Evolutionary conservation across 2,329 filamentous ascomycete genomes (phyloP), one percentile per base, ranked within the genome.

Genomic region (Ophiostoma ulmi): DNA sequence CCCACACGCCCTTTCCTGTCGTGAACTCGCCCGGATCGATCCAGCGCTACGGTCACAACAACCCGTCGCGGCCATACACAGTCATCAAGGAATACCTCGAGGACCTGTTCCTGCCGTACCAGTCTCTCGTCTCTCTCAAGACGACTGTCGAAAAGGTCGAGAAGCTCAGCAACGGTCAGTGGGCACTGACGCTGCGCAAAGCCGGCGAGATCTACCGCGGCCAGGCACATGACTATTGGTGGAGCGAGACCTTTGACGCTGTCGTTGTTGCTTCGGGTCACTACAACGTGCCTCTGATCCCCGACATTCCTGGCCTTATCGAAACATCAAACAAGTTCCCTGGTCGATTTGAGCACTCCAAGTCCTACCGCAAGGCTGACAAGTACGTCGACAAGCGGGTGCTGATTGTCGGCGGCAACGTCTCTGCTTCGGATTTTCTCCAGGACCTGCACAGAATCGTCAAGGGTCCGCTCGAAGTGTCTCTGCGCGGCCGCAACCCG

Each of bases 221-320:
- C 13, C 41, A 41, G 77, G 75, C 22, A 72, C 75, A 2, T 72
- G 75, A 88, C 73, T 83, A 84, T 71, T 90, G 88, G 87, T 89
- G 87, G 87, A 79, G 78, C 0, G 88, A 79, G 69, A 75, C 79
- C 0, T 58, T 58, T 58, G 52, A 58, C 52, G 52, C 52, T 11
- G 52, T 58, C 22, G 84, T 91, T 0, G 86, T 90, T 5, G 88
- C 89, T 0, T 87, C 83, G 35, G 90, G 90, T 0, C 90, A 91
- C 78, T 91, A 90, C 74, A 84, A 86, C 72, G 81, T 89, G 1
- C 88, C 88, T 0, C 89, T 84, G 71, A 80, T 87, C 0, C 74
- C 74, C 8, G 13, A 31, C 1, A 81, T 87, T 20, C 76, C 81
- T 0, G 86, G 86, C 0, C 74, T 88, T 7, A 75, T 81, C 2